phyloP scores from a whole-genome alignment of 2,329 filamentous ascomycete genomes.

The Magnaporthiopsis incrustans region DNA sequence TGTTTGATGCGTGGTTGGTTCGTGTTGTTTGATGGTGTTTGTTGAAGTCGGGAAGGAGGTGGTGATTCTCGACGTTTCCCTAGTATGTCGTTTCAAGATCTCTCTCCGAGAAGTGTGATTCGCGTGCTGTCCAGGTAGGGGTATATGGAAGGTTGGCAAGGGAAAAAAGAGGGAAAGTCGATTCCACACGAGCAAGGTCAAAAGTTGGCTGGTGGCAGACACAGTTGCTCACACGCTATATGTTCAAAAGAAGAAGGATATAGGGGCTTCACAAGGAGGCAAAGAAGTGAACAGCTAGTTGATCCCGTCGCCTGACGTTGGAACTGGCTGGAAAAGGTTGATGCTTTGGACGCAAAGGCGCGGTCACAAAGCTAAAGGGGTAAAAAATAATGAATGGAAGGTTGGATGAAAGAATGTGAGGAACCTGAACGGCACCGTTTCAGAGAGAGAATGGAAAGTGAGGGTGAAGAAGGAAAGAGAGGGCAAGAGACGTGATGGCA shows the following conservation, averaged over 20 bases:
- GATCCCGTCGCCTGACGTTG: neutral
- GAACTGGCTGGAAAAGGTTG: neutral
- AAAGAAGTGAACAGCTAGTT: constrained; percentile 4
- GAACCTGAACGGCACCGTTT: constrained; percentile 5
- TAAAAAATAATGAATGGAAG: constrained; percentile 5
- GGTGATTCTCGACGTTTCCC: neutral
- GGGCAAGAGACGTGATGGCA: neutral
- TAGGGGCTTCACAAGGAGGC: neutral
- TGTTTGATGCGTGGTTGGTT: neutral
- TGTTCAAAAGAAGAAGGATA: constrained; percentile 1
- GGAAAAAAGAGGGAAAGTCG: constrained; percentile 5
- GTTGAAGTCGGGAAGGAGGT: neutral
- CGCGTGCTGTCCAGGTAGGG: constrained; percentile 2
- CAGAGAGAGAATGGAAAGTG: constrained; percentile 3
- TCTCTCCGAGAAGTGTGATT: constrained; percentile 3
- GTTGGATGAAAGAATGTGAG: constrained; percentile 5
- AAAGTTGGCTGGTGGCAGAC: constrained; percentile 6
- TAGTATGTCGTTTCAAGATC: constrained; percentile 1
- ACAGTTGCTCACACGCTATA: constrained; percentile 4
- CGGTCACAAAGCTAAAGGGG: neutral
- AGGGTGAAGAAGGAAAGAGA: constrained; percentile 7
- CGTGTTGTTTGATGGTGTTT: neutral
- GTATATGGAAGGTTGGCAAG: neutral
- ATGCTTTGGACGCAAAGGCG: neutral
- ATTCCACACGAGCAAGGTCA: constrained; percentile 4